Evolutionary conservation across 2,329 filamentous ascomycete species (phyloP).

Genomic region (Lasiodiplodia hormozganensis): DNA sequence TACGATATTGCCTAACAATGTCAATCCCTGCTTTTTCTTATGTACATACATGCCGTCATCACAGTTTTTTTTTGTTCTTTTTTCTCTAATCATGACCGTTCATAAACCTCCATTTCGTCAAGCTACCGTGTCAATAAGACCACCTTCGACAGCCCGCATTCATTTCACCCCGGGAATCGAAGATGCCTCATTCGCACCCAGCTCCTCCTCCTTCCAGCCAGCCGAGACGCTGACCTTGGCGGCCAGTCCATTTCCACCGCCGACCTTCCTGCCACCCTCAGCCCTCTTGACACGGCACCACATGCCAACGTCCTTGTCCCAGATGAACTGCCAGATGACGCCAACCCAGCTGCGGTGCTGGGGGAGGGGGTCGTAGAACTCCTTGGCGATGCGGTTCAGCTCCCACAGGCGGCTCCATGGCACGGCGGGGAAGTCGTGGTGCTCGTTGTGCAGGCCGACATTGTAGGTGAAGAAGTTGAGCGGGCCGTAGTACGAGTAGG

Average conservation of each 20-base stretch:
- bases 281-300: conserved; percentile 93
- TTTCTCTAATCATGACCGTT: no score
- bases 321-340: conserved; percentile 95
- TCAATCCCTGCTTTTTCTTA: no score
- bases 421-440: conserved; percentile 97
- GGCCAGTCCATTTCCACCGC: conserved; percentile 38
- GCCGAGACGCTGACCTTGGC: neutral
- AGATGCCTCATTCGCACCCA: conserved; percentile 55
- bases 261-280: conserved; percentile 72
- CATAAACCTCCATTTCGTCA: no score
- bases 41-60: no score
- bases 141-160: neutral
- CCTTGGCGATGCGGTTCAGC: conserved; percentile 79
- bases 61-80: no score
- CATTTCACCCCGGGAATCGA: conserved; percentile 51
- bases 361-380: conserved; percentile 91
- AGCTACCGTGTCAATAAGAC: neutral
- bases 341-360: conserved; percentile 88
- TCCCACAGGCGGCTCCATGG: conserved; percentile 88
- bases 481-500: conserved; percentile 94
- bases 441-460: conserved; percentile 96
- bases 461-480: conserved; percentile 96
- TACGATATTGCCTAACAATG: no score
- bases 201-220: conserved; percentile 56
- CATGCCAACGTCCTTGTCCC: conserved; percentile 86